Conservation (phyloP, 768 basidiomycete species). For the Floccularia luteovirens region DNA sequence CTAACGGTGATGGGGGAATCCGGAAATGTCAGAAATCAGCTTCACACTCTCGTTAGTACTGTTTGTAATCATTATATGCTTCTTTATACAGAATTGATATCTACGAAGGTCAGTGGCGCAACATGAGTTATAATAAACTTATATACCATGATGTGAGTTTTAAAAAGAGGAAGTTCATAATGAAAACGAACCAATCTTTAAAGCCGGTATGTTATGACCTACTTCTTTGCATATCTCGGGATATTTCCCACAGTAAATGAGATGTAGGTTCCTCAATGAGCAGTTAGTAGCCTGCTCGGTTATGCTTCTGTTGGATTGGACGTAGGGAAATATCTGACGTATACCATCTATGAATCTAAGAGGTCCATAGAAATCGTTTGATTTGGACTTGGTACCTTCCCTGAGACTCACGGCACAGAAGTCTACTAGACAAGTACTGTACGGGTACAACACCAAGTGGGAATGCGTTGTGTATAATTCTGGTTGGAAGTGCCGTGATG, state of each 20-base stretch:
- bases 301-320: slow-evolving; percentile 44
- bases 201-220: slow-evolving; percentile 83
- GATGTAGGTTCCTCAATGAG: slow-evolving; percentile 17
- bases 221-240: slow-evolving; percentile 10
- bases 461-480: too few relatives aligned
- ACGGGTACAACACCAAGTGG: too few relatives aligned
- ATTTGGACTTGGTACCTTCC: too few relatives aligned
- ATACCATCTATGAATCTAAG: slow-evolving; percentile 9
- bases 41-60: slow-evolving; percentile 86
- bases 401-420: too few relatives aligned
- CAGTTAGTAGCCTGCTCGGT: slow-evolving; percentile 39
- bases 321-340: slow-evolving; percentile 75
- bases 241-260: slow-evolving; percentile 11
- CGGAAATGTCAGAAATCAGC: too few relatives aligned
- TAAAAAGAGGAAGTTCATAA: not conserved
- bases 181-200: slow-evolving; percentile 76
- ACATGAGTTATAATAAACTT: slow-evolving; percentile 97
- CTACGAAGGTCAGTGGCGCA: slow-evolving; percentile 92
- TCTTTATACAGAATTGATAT: slow-evolving; percentile 95
- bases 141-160: slow-evolving; percentile 4
- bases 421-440: too few relatives aligned
- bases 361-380: too few relatives aligned
- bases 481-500: too few relatives aligned
- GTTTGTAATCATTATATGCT: slow-evolving; percentile 97
- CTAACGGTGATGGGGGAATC: too few relatives aligned